These are phyloP conservation scores for Didymella keratinophila DNA, from an alignment of 2,329 filamentous ascomycete species.

Conservation along the genomic window DNA sequence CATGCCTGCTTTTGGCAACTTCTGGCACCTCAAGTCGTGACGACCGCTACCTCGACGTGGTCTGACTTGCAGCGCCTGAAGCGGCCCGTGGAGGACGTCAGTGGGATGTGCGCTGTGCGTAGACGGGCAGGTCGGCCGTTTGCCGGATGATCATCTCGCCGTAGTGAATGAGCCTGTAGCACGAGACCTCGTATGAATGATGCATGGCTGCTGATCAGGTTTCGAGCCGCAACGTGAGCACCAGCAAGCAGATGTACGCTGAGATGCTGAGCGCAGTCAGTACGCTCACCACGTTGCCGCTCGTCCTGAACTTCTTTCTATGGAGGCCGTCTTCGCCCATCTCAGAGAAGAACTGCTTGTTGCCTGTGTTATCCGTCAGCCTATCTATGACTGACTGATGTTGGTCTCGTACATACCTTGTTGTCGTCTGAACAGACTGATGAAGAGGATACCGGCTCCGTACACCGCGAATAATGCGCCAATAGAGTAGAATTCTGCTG, in stretches of 20 bases:
- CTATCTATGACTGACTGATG: background rate
- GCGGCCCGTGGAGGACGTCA: background rate
- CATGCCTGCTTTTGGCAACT: background rate
- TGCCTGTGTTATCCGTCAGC: constrained; percentile 57
- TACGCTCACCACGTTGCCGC: constrained; percentile 70
- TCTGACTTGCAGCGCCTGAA: constrained; percentile 4
- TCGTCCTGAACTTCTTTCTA: constrained; percentile 69
- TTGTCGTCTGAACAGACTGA: constrained; percentile 84
- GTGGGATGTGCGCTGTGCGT: background rate
- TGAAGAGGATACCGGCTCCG: constrained; percentile 81
- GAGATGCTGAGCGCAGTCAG: constrained; percentile 69
- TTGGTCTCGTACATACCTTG: constrained; percentile 61
- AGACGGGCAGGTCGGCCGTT: constrained; percentile 11
- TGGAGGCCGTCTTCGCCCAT: constrained; percentile 67
- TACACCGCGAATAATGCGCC: constrained; percentile 96
- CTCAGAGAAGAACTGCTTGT: constrained; percentile 86
- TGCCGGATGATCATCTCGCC: constrained; percentile 1
- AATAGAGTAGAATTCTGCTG: constrained; percentile 93
- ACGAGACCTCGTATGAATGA: constrained; percentile 10
- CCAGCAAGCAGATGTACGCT: constrained; percentile 67
- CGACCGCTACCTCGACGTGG: constrained; percentile 1
- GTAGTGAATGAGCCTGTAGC: constrained; percentile 1
- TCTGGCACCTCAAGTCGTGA: constrained; percentile 4
- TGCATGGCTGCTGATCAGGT: constrained; percentile 31
- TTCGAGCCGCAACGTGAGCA: constrained; percentile 63